Conservation (phyloP, 2,329 filamentous ascomycete species). For the Rutstroemia sp. region DNA sequence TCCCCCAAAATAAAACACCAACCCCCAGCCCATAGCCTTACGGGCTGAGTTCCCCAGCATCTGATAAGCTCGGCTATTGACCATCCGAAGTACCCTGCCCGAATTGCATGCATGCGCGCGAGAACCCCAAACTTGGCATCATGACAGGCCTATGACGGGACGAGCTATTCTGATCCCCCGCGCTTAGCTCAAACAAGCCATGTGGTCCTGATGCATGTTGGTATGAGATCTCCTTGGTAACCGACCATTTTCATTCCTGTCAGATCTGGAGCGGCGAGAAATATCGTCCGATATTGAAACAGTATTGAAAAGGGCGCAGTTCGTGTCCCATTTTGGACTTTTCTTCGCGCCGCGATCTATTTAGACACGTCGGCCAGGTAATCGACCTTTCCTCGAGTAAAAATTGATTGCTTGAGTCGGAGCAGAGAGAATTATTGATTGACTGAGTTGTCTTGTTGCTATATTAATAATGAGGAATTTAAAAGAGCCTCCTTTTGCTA, state of each 20-base stretch:
- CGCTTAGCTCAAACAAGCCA: not conserved
- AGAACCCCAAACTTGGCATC: not conserved
- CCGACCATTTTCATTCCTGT: not conserved
- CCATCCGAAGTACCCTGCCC: not conserved
- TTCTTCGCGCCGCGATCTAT: not conserved
- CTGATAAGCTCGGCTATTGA: not conserved
- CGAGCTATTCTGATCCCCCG: not conserved
- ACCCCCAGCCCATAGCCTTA: not conserved
- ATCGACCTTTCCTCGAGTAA: not conserved
- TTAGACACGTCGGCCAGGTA: not conserved
- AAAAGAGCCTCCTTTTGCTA: too few relatives aligned
- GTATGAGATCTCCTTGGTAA: not conserved
- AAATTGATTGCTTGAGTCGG: too few relatives aligned
- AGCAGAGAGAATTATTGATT: too few relatives aligned
- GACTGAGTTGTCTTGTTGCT: too few relatives aligned
- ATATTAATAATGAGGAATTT: too few relatives aligned
- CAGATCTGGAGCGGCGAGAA: not conserved
- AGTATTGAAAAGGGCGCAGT: conserved; percentile 2
- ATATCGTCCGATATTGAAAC: conserved; percentile 1
- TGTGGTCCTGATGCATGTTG: not conserved
- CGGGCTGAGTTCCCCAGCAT: not conserved
- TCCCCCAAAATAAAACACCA: not conserved
- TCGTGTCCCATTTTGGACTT: not conserved
- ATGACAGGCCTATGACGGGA: not conserved
- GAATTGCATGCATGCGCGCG: not conserved